phyloP scores from a whole-genome alignment of 2,329 filamentous ascomycete genomes.

The Dissoconium aciculare region DNA sequence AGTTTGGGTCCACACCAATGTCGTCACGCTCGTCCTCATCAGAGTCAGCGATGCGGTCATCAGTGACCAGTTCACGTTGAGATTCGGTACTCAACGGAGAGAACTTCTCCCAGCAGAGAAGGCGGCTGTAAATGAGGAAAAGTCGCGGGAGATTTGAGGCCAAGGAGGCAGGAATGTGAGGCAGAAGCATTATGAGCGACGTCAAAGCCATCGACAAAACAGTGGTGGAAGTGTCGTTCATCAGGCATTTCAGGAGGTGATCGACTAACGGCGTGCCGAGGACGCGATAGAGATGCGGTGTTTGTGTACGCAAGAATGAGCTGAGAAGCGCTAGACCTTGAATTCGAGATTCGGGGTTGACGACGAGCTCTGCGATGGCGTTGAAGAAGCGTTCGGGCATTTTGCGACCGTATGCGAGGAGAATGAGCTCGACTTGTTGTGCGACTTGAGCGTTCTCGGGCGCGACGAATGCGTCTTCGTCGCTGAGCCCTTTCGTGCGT shows the following conservation, averaged over 20 bases:
- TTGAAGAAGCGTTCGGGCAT: constrained; percentile 56
- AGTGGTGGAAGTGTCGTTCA: constrained; percentile 62
- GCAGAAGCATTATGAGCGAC: constrained; percentile 64
- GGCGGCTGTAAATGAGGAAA: constrained; percentile 66
- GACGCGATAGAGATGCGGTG: constrained; percentile 64
- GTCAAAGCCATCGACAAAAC: constrained; percentile 62
- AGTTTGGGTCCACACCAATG: constrained; percentile 30
- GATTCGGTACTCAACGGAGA: constrained; percentile 23
- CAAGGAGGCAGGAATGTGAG: constrained; percentile 61
- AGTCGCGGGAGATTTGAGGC: constrained; percentile 54
- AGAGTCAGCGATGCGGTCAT: constrained; percentile 21
- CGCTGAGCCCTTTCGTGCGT: constrained; percentile 26
- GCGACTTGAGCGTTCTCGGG: constrained; percentile 33
- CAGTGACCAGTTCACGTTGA: constrained; percentile 22
- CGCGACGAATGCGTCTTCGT: constrained; percentile 23
- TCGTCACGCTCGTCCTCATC: constrained; percentile 28
- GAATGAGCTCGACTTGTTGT: constrained; percentile 38
- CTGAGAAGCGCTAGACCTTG: constrained; percentile 52
- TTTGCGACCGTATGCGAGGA: constrained; percentile 46
- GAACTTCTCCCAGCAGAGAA: constrained; percentile 62
- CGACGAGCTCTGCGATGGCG: constrained; percentile 49
- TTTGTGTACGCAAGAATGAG: constrained; percentile 58
- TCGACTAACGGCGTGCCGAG: constrained; percentile 57
- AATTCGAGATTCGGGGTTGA: constrained; percentile 48
- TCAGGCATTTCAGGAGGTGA: constrained; percentile 57